A percentile compares a stretch with the other conserved stretches of the same genome.
Evolutionary conservation across 1,139 yeast species (phyloP).

Genomic region (Eremothecium cymbalariae): DNA sequence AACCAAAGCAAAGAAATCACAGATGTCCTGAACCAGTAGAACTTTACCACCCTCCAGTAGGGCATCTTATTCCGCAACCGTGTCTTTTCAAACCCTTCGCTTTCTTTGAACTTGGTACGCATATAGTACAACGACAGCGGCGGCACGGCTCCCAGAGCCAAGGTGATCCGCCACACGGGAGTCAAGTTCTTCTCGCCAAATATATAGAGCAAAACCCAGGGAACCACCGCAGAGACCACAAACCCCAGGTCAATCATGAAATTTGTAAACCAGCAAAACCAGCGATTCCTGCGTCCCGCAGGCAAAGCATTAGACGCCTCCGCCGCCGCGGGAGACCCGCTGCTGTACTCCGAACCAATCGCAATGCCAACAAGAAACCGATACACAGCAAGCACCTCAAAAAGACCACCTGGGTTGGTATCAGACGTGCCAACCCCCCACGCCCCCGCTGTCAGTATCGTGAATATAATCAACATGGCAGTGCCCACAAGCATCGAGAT

Average conservation of each 20-base stretch:
- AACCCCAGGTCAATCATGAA: constrained; percentile 83
- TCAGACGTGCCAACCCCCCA: constrained; percentile 65
- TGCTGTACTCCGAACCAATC: constrained; percentile 86
- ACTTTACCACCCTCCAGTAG: constrained; percentile 58
- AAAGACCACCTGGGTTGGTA: constrained; percentile 53
- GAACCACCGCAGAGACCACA: constrained; percentile 76
- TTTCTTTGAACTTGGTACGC: constrained; percentile 69
- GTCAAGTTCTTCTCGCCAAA: constrained; percentile 61
- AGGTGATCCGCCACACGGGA: constrained; percentile 86
- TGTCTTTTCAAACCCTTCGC: constrained; percentile 59
- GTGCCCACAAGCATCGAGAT: constrained; percentile 75
- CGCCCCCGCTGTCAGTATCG: constrained; percentile 72
- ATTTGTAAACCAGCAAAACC: constrained; percentile 84
- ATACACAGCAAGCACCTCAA: constrained; percentile 74
- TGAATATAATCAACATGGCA: constrained; percentile 59
- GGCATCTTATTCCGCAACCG: constrained; percentile 69
- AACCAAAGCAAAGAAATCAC: constrained; percentile 80
- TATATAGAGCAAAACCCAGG: constrained; percentile 80
- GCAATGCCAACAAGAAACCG: constrained; percentile 84
- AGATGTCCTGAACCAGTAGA: constrained; percentile 73
- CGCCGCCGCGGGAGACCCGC: constrained; percentile 89
- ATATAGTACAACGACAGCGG: constrained; percentile 70
- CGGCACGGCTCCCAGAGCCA: constrained; percentile 88
- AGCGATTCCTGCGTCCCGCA: constrained; percentile 76
- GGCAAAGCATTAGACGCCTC: constrained; percentile 80